A percentile compares a stretch with the other conserved stretches of the same genome.
phyloP scores from a whole-genome alignment of 2,329 filamentous ascomycete genomes.

The Zymoseptoria tritici region DNA sequence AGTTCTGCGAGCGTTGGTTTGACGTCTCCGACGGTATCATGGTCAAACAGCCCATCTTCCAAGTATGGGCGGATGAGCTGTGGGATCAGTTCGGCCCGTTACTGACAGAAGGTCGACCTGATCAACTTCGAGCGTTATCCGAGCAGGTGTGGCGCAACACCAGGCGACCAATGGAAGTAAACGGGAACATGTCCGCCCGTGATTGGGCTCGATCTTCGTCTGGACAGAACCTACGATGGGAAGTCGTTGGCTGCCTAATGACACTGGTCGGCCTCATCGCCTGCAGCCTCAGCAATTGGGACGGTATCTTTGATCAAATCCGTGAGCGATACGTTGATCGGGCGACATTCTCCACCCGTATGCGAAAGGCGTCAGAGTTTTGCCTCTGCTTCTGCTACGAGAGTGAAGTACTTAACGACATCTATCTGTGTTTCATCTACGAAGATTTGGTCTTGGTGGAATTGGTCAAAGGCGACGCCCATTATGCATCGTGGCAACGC shows the following conservation, averaged over 20 bases:
- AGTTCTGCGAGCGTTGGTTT: constrained; percentile 26
- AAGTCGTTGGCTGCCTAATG: constrained; percentile 36
- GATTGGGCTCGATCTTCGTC: constrained; percentile 35
- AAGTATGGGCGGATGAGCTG: constrained; percentile 29
- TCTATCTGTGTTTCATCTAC: constrained; percentile 29
- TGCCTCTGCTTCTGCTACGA: constrained; percentile 31
- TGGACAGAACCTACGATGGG: constrained; percentile 37
- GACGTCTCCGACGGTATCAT: constrained; percentile 30
- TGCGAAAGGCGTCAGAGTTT: constrained; percentile 27
- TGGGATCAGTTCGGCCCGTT: constrained; percentile 29
- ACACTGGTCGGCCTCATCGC: constrained; percentile 33
- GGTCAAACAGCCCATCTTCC: constrained; percentile 26
- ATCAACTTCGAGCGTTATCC: constrained; percentile 32
- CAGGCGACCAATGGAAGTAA: constrained; percentile 29
- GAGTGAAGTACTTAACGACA: constrained; percentile 28
- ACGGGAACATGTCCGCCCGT: constrained; percentile 31
- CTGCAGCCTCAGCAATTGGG: constrained; percentile 28
- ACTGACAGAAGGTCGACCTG: constrained; percentile 23
- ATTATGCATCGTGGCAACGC: constrained; percentile 29
- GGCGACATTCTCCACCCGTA: constrained; percentile 43
- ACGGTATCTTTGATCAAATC: constrained; percentile 31
- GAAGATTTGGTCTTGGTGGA: constrained; percentile 28
- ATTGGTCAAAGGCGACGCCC: constrained; percentile 26
- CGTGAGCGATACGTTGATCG: constrained; percentile 42
- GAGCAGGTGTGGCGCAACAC: constrained; percentile 39